Evolutionary conservation across 768 basidiomycete species (phyloP).

Genomic region (Psilocybe subaeruginosa): DNA sequence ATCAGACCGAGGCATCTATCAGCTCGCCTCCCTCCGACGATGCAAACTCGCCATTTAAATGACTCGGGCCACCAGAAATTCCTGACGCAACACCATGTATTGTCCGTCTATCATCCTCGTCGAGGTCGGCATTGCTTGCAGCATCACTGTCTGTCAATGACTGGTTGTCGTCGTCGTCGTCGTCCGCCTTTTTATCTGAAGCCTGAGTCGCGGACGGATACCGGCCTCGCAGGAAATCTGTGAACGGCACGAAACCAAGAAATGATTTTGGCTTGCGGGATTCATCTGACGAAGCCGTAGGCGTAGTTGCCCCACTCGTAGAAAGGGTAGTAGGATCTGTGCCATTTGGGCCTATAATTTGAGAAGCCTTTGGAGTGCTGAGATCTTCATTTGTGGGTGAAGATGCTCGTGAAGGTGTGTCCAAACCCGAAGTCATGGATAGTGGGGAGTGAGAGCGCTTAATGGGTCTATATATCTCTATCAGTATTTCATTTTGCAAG

Average conservation of each 20-base stretch:
- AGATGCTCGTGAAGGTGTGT: constrained; percentile 23
- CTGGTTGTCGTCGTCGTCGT: constrained; percentile 12
- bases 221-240: constrained; percentile 65
- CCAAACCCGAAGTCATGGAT: constrained; percentile 27
- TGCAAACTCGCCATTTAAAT: not conserved
- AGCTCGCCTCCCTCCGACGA: not conserved
- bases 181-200: constrained; percentile 18
- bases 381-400: constrained; percentile 21
- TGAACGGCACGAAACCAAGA: constrained; percentile 64
- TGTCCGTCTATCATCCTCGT: constrained; percentile 47
- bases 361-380: constrained; percentile 40
- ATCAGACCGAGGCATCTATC: not conserved
- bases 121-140: constrained; percentile 21
- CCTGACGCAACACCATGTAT: constrained; percentile 43
- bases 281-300: constrained; percentile 45
- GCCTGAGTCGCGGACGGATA: constrained; percentile 52
- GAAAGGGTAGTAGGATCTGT: constrained; percentile 21
- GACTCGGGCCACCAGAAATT: constrained; percentile 20
- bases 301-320: constrained; percentile 61
- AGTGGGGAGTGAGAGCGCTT: constrained; percentile 28
- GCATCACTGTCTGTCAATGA: constrained; percentile 14
- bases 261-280: constrained; percentile 47
- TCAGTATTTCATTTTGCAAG: not conserved
- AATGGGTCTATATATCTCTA: constrained; percentile 8
- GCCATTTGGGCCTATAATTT: constrained; percentile 16